These are phyloP conservation scores for Alternaria sp. DNA, from an alignment of 2,329 filamentous ascomycete species.

Conservation along the genomic window DNA sequence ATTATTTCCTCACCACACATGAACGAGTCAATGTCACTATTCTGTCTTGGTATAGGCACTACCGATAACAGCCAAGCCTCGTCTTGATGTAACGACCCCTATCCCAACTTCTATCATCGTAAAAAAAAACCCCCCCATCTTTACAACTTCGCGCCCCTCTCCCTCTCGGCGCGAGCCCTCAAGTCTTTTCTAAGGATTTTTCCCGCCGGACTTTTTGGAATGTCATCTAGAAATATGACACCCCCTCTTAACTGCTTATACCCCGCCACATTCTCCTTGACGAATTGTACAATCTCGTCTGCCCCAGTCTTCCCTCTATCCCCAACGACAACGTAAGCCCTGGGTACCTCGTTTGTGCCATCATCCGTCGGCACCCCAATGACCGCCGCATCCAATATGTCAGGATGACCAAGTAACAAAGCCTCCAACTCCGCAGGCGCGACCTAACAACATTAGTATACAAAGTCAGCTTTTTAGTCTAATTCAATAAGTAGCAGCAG, in stretches of 20 bases:
- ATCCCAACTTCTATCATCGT: too few relatives aligned
- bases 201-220: conserved; percentile 48
- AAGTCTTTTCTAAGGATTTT: conserved; percentile 52
- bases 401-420: conserved; percentile 52
- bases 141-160: conserved; percentile 22
- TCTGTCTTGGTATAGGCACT: too few relatives aligned
- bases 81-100: too few relatives aligned
- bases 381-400: conserved; percentile 57
- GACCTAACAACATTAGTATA: conserved; percentile 32
- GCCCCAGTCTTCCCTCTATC: conserved; percentile 35
- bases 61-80: not conserved
- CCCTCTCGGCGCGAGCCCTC: conserved; percentile 44
- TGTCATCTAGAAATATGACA: conserved; percentile 47
- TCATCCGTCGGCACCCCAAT: conserved; percentile 53
- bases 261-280: conserved; percentile 44
- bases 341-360: conserved; percentile 52
- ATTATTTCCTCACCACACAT: rapidly evolving
- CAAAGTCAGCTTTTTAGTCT: not conserved
- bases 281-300: conserved; percentile 44
- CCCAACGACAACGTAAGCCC: conserved; percentile 56
- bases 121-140: too few relatives aligned
- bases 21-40: too few relatives aligned
- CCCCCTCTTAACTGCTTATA: conserved; percentile 52
- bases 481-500: too few relatives aligned
- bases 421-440: conserved; percentile 61